Percentiles rank a stretch among this genome's conserved stretches.
phyloP scores from a whole-genome alignment of 129 eudicot species.

The Helianthus annuus region HanXRQr2.0-SUNRISE NC_035447.2:159112117-159112616 shows the following conservation, averaged over 20 bases:
- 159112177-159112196: no score
- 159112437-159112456: constrained; percentile 60
- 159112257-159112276: not conserved
- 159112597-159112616: constrained; percentile 28
- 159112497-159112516: not conserved
- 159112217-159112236: no score
- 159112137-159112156: no score
- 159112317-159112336: constrained; percentile 1
- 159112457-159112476: constrained; percentile 45
- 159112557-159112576: constrained; percentile 67
- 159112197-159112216: no score
- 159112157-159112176: no score
- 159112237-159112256: no score
- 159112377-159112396: constrained; percentile 59
- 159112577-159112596: constrained; percentile 86
- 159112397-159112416: constrained; percentile 65
- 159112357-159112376: constrained; percentile 70
- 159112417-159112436: constrained; percentile 66
- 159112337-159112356: constrained; percentile 19
- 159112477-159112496: constrained; percentile 3
- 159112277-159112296: no score
- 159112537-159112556: constrained; percentile 77
- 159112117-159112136: no score
- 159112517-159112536: not conserved
- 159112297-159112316: not conserved